Percentiles rank a stretch among this genome's conserved stretches.
These are phyloP conservation scores for Leccinum barrowsii DNA, from an alignment of 768 basidiomycete species.

Conservation along the genomic window DNA sequence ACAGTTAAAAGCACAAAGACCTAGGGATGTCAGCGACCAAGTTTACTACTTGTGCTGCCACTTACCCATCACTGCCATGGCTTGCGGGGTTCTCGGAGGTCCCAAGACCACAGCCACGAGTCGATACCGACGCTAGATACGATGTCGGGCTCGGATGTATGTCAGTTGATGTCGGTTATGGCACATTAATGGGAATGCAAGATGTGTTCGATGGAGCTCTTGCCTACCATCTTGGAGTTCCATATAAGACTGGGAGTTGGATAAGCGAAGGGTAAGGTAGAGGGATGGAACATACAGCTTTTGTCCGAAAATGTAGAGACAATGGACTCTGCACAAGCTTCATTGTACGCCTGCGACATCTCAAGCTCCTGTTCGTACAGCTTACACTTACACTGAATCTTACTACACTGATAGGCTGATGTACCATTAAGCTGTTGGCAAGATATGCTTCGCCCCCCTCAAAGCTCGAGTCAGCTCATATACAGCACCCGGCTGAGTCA, in stretches of 20 bases:
- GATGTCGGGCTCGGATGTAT: constrained; percentile 75
- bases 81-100: constrained; percentile 65
- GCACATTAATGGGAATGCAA: constrained; percentile 89
- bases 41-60: not conserved
- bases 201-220: constrained; percentile 80
- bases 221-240: constrained; percentile 78
- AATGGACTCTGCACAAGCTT: constrained; percentile 77
- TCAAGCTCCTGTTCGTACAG: constrained; percentile 46
- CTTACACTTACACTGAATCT: too few relatives aligned
- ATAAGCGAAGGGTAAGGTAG: not conserved
- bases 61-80: constrained; percentile 57
- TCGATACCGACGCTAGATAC: constrained; percentile 43
- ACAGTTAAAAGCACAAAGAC: constrained; percentile 60
- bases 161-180: constrained; percentile 99
- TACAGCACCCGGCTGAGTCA: too few relatives aligned
- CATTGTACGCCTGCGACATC: constrained; percentile 92
- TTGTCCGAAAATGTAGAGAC: constrained; percentile 88
- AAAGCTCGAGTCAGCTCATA: not conserved
- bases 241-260: constrained; percentile 67
- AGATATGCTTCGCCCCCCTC: not conserved
- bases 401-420: too few relatives aligned
- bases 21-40: constrained; percentile 20
- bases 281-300: constrained; percentile 56
- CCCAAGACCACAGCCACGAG: constrained; percentile 94
- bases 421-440: too few relatives aligned